Percentiles rank a stretch among this genome's conserved stretches.
Evolutionary conservation across 169 alveolate species (phyloP).

Genomic region (Plasmodium adleri): DNA sequence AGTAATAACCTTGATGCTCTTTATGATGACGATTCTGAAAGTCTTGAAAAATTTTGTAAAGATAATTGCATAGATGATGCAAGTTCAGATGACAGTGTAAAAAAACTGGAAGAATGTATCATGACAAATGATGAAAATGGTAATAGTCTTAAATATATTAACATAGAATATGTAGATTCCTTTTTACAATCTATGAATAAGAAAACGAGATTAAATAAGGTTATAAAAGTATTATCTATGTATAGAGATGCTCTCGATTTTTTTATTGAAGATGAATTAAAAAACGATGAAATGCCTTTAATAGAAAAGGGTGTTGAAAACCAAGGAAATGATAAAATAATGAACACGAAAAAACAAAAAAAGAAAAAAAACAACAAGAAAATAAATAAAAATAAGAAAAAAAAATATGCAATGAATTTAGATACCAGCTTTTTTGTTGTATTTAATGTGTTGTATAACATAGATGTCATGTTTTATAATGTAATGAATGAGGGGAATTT

Average conservation of each 20-base stretch:
- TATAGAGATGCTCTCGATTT: constrained; percentile 43
- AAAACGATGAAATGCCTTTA: constrained; percentile 18
- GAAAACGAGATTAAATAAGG: constrained; percentile 31
- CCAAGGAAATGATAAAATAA: neutral
- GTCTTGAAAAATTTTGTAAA: constrained; percentile 31
- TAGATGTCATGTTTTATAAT: constrained; percentile 44
- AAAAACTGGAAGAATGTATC: neutral
- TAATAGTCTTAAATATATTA: constrained; percentile 4
- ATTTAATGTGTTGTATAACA: constrained; percentile 53
- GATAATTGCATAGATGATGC: constrained; percentile 4
- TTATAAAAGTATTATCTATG: constrained; percentile 36
- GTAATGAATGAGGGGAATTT: constrained; percentile 38
- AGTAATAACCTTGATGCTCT: no score
- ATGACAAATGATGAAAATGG: constrained; percentile 2
- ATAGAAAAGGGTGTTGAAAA: neutral
- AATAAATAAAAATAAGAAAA: constrained; percentile 9
- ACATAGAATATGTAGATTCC: constrained; percentile 19
- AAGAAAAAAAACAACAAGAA: constrained; percentile 1
- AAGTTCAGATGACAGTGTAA: constrained; percentile 35
- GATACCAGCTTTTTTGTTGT: constrained; percentile 56
- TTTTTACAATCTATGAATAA: constrained; percentile 25
- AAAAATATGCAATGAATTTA: constrained; percentile 40
- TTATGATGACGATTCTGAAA: neutral
- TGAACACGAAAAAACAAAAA: constrained; percentile 15
- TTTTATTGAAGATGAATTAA: constrained; percentile 29